Percentiles rank a stretch among this genome's conserved stretches.
These are phyloP conservation scores for Beta corolliflora DNA, from an alignment of 179 eudicot genomes.

Conservation along the genomic window DNA sequence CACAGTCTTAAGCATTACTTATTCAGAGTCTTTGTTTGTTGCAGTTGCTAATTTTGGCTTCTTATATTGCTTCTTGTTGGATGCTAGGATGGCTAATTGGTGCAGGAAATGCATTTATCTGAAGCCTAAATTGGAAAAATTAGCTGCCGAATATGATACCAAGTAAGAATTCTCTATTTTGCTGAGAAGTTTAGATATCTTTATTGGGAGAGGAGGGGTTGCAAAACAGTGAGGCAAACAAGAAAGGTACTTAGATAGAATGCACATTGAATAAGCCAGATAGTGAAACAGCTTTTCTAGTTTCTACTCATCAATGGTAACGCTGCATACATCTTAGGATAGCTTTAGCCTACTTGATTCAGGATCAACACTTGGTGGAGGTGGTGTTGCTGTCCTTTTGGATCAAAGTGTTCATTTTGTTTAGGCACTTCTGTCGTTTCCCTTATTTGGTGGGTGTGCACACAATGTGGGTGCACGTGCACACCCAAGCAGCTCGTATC, in stretches of 20 bases:
- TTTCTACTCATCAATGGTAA: background rate
- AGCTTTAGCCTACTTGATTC: background rate
- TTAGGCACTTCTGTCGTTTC: too few species aligned
- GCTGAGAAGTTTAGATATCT: background rate
- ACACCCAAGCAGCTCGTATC: background rate
- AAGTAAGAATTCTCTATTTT: conserved; percentile 43
- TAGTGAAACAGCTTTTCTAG: background rate
- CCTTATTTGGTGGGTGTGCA: background rate
- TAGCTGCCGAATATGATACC: conserved; percentile 83
- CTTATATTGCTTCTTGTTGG: conserved; percentile 1
- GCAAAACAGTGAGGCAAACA: background rate
- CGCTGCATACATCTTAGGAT: background rate
- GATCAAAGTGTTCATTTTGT: background rate
- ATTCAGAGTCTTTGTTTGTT: background rate
- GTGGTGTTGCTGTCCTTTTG: background rate
- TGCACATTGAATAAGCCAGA: background rate
- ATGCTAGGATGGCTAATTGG: conserved; percentile 90
- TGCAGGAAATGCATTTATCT: conserved; percentile 94
- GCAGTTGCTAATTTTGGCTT: background rate
- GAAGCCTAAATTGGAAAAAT: conserved; percentile 89
- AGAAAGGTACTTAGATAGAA: background rate
- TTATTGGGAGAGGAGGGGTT: background rate
- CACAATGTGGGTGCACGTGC: background rate
- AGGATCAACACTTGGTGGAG: background rate
- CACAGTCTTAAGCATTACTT: background rate